Evolutionary conservation across 2,329 filamentous ascomycete species (phyloP).

Genomic region (Trichoderma cornu-damae): DNA sequence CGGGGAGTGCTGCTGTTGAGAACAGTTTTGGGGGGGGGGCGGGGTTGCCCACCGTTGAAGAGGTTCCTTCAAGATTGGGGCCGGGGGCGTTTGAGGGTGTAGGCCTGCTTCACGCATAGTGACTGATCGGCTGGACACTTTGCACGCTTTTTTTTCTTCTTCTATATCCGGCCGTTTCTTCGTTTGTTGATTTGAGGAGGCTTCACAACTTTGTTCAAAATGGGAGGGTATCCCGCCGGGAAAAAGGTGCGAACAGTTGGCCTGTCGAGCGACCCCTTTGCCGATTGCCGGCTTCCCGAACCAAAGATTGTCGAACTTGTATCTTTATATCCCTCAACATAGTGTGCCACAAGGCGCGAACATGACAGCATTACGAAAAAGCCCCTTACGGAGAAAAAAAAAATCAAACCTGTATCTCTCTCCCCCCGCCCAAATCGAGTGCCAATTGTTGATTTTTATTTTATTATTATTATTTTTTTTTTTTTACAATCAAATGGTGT

Average conservation of each 20-base stretch:
- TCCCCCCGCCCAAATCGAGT: no score
- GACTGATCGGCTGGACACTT: neutral
- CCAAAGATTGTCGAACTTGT: neutral
- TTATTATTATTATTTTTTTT: no score
- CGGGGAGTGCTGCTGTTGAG: neutral
- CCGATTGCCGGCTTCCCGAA: neutral
- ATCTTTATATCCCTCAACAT: neutral
- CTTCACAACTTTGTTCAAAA: neutral
- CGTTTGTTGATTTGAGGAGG: neutral
- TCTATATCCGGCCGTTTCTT: constrained; percentile 1
- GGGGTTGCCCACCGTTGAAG: neutral
- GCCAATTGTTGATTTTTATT: no score
- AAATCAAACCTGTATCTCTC: no score
- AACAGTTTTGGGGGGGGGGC: no score
- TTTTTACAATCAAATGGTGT: no score
- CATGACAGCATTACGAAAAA: neutral
- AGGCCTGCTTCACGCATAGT: neutral
- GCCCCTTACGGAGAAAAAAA: neutral
- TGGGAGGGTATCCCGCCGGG: neutral
- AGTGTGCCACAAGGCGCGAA: constrained; percentile 1
- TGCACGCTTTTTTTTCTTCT: no score
- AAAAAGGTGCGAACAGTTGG: neutral
- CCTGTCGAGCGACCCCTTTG: neutral
- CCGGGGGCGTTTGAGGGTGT: neutral
- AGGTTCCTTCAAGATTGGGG: neutral